Evolutionary conservation across 2,329 filamentous ascomycete genomes (phyloP).

Genomic region (Pestalotiopsis sp.): DNA sequence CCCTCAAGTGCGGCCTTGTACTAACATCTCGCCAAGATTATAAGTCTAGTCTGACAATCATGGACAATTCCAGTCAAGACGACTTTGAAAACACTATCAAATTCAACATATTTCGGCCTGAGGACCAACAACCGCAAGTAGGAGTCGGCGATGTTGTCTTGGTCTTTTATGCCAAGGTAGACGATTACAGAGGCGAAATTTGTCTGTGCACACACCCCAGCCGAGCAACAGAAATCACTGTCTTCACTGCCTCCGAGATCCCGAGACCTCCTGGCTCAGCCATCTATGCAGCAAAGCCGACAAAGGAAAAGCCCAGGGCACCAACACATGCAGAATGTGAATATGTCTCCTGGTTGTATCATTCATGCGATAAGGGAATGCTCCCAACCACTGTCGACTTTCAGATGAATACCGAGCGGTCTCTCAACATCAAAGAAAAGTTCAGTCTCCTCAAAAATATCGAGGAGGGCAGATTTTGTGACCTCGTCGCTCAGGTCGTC

Average conservation of each 20-base stretch:
- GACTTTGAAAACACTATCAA: constrained; percentile 36
- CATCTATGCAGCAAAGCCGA: constrained; percentile 27
- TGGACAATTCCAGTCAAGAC: constrained; percentile 57
- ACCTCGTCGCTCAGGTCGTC: constrained; percentile 74
- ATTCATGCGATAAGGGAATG: constrained; percentile 41
- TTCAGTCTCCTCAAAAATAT: constrained; percentile 68
- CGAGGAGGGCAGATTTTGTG: constrained; percentile 56
- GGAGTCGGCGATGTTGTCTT: constrained; percentile 65
- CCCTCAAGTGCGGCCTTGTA: background rate
- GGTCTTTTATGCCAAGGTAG: constrained; percentile 58
- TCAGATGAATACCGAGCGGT: constrained; percentile 34
- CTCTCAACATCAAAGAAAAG: constrained; percentile 53
- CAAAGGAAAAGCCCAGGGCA: constrained; percentile 12
- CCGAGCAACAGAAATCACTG: constrained; percentile 41
- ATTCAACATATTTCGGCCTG: constrained; percentile 63
- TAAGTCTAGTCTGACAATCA: constrained; percentile 63
- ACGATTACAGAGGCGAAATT: constrained; percentile 19
- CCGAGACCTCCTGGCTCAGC: constrained; percentile 41
- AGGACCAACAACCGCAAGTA: constrained; percentile 49
- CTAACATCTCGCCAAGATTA: constrained; percentile 44
- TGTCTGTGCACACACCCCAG: constrained; percentile 46
- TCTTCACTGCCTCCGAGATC: constrained; percentile 44
- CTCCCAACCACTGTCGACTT: constrained; percentile 50
- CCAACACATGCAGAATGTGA: constrained; percentile 34
- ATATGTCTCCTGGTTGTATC: constrained; percentile 52